These are phyloP conservation scores for Hemerocallis citrina DNA, from an alignment of 106 monocot species.

Conservation along the genomic window DNA sequence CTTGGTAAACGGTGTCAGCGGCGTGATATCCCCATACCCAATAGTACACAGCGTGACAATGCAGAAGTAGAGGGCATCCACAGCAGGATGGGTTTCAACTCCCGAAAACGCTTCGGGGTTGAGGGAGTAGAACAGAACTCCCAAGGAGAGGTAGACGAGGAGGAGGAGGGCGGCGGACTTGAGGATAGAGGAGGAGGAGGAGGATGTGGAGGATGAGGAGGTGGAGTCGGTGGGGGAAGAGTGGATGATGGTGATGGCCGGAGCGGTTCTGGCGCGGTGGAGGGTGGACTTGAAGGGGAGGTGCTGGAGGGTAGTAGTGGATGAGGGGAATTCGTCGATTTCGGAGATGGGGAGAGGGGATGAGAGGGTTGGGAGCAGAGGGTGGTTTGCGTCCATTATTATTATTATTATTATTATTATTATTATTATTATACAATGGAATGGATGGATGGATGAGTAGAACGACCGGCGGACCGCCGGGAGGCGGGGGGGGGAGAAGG, in stretches of 20 bases:
- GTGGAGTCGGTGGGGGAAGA: neutral
- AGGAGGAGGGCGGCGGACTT: conserved; percentile 10
- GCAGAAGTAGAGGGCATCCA: conserved; percentile 63
- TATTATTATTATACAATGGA: no score
- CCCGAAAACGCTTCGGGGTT: conserved; percentile 21
- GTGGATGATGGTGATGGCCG: conserved; percentile 17
- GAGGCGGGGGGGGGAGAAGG: no score
- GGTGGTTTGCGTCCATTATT: neutral
- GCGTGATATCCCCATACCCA: conserved; percentile 64
- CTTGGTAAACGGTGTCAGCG: conserved; percentile 32
- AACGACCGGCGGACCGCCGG: no score
- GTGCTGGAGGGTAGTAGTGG: neutral
- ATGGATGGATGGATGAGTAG: no score
- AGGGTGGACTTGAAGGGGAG: conserved; percentile 1
- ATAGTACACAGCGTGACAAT: conserved; percentile 65
- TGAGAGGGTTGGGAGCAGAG: neutral
- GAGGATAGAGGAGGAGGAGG: conserved; percentile 16
- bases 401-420: no score
- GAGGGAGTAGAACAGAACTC: conserved; percentile 17
- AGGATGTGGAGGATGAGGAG: neutral
- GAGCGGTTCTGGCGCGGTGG: conserved; percentile 24
- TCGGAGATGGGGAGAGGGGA: conserved; percentile 1
- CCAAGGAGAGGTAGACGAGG: conserved; percentile 25
- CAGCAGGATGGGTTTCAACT: conserved; percentile 26
- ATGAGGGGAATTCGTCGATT: neutral